A percentile compares a stretch with the other conserved stretches of the same genome.
Conservation (phyloP, 495 filamentous ascomycete species). For the Aspergillus avenaceus region DNA sequence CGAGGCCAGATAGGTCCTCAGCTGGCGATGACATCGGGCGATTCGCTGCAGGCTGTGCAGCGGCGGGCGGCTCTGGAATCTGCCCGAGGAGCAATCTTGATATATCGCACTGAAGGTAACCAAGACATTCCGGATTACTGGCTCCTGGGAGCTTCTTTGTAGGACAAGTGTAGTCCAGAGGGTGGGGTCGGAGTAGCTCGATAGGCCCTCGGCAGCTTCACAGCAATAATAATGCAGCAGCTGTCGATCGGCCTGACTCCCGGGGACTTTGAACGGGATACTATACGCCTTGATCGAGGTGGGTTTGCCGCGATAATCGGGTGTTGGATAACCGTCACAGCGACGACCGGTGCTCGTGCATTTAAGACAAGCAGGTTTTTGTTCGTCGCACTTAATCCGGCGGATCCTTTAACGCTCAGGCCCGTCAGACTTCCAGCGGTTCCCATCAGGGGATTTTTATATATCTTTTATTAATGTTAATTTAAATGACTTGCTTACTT, state of each 20-base stretch:
- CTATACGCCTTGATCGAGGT: slow-evolving; percentile 19
- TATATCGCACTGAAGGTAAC: slow-evolving; percentile 32
- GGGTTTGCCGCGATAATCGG: neutral
- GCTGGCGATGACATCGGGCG: slow-evolving; percentile 19
- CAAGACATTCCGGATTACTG: slow-evolving; percentile 38
- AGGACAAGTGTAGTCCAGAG: slow-evolving; percentile 40
- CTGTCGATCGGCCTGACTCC: slow-evolving; percentile 30
- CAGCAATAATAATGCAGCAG: slow-evolving; percentile 34
- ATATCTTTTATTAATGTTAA: too few species aligned
- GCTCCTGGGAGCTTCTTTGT: slow-evolving; percentile 30
- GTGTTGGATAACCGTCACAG: slow-evolving; percentile 35
- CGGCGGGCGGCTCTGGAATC: neutral
- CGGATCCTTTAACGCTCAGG: slow-evolving; percentile 21
- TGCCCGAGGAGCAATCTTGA: neutral
- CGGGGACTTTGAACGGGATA: slow-evolving; percentile 33
- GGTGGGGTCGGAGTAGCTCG: slow-evolving; percentile 34
- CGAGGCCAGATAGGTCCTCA: slow-evolving; percentile 13
- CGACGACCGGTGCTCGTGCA: slow-evolving; percentile 30
- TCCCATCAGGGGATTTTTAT: neutral
- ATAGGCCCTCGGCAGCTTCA: slow-evolving; percentile 26
- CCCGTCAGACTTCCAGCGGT: neutral
- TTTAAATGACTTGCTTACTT: slow-evolving; percentile 21
- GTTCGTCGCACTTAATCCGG: slow-evolving; percentile 43
- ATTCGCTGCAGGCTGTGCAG: slow-evolving; percentile 10
- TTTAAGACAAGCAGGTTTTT: slow-evolving; percentile 30